Base-by-base conservation (phyloP, 371 early-diverging fungal genomes). In the Smittium culicis region DNA sequence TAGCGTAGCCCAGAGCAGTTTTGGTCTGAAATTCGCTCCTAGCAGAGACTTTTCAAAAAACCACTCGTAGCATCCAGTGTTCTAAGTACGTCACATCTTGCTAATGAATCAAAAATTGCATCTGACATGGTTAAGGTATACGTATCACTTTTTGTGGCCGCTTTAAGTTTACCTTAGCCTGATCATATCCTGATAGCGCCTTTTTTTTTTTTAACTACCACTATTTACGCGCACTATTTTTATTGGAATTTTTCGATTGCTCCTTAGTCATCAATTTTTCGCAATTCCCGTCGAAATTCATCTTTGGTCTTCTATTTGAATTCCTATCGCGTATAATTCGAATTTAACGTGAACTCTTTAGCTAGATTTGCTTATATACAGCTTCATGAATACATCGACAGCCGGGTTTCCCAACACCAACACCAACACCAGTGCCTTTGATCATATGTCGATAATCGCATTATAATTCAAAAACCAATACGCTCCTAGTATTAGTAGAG, bases 61-160 rank as follows among this genome's bases (percentile, higher is more conserved):
- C 60, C 60, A 31, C 60, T n/a, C 60, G n/a, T 59, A n/a, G 60
- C 60, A 31, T 59, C 60, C 16, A 59, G n/a, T 5, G 29, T 29
- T 5, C 60, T 59, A 59, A 59, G n/a, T 32, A 59, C n/a, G 5
- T 5, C n/a, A 27, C 29, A 27, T 27, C 60, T n/a, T 11, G 60
- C 27, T 32, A 59, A n/a, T 11, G 5, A 5, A 27, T 29, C n/a
- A 31, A 59, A 59, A 11, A 59, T 27, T 29, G 5, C 60, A 16
- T 27, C 60, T 11, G 31, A 11, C 16, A 5, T 5, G n/a, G 60
- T 11, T 11, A 59, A n/a, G 29, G 60, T 5, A n/a, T 59, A 59
- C 16, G 29, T 59, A 59, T 59, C 60, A 11, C 11, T 59, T 59
- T 32, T 59, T 14, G 60, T 59, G 5, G n/a, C 60, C 5, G 27